Conservation (phyloP, 257 asterid genomes). For the Fraxinus excelsior region DNA sequence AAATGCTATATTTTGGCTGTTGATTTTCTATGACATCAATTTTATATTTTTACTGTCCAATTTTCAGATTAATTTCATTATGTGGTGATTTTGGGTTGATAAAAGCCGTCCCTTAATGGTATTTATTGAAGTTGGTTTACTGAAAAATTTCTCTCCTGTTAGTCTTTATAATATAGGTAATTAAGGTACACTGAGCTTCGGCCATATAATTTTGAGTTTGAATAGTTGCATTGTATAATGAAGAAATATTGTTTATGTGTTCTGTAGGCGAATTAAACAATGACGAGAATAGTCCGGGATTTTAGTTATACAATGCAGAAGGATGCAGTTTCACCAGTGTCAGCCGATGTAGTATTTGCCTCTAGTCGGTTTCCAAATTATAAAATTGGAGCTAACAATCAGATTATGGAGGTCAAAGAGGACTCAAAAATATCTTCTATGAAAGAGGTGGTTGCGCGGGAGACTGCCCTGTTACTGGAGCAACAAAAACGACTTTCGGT, state of each 20-base stretch:
- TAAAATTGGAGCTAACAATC: slow-evolving; percentile 73
- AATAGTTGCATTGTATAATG: background rate
- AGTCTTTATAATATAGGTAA: background rate
- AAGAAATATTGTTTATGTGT: background rate
- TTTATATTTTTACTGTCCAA: background rate
- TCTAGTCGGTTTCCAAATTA: slow-evolving; percentile 78
- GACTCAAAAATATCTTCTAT: slow-evolving; percentile 49
- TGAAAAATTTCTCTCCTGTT: background rate
- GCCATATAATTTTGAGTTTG: slow-evolving; percentile 3
- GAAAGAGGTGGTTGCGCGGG: slow-evolving; percentile 82
- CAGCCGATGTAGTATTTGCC: slow-evolving; percentile 78
- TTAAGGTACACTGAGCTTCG: background rate
- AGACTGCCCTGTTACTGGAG: slow-evolving; percentile 70
- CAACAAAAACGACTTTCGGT: slow-evolving; percentile 90
- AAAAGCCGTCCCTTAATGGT: background rate
- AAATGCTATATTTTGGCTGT: slow-evolving; percentile 17
- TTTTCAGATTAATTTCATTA: slow-evolving; percentile 10
- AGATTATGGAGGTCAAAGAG: slow-evolving; percentile 75
- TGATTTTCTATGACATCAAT: background rate
- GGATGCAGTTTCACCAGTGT: slow-evolving; percentile 76
- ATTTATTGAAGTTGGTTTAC: slow-evolving; percentile 1
- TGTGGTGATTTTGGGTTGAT: slow-evolving; percentile 27
- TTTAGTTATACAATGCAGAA: slow-evolving; percentile 73
- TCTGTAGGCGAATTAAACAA: slow-evolving; percentile 37
- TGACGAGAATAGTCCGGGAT: slow-evolving; percentile 85